Evolutionary conservation across 768 basidiomycete species (phyloP).

Genomic region (Roridomyces roridus): DNA sequence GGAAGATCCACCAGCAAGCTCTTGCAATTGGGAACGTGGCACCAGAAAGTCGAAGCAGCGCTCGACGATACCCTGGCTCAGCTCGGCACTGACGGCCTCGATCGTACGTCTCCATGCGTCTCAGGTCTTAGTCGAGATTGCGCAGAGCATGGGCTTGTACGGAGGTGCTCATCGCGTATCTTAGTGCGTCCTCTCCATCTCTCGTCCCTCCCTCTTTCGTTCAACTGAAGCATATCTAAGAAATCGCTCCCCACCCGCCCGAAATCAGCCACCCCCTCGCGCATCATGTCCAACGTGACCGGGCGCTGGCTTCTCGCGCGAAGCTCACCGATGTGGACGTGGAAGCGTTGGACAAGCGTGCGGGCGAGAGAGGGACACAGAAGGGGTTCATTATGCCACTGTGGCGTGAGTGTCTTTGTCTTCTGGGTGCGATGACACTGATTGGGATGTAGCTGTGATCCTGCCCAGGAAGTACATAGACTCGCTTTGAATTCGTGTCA

Average conservation of each 20-base stretch:
- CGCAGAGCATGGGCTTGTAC: conserved; percentile 58
- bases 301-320: conserved; percentile 55
- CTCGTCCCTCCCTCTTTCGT: conserved; percentile 2
- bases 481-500: too few species aligned
- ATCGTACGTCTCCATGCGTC: conserved; percentile 52
- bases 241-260: conserved; percentile 73
- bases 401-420: conserved; percentile 61
- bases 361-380: conserved; percentile 64
- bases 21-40: conserved; percentile 73
- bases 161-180: conserved; percentile 67
- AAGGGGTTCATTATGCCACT: conserved; percentile 69
- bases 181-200: conserved; percentile 47
- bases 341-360: conserved; percentile 60
- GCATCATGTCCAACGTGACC: conserved; percentile 65
- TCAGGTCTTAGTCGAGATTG: conserved; percentile 61
- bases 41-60: conserved; percentile 72
- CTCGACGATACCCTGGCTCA: conserved; percentile 78
- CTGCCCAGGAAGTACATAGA: too few species aligned
- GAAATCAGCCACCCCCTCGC: conserved; percentile 76
- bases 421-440: conserved; percentile 14
- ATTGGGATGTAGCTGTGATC: too few species aligned
- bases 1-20: conserved; percentile 75
- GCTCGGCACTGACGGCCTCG: conserved; percentile 86
- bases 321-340: conserved; percentile 60
- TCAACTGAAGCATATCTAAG: conserved; percentile 46